A percentile compares a stretch with the other conserved stretches of the same genome.
Evolutionary conservation across 352 stramenopile species (phyloP).

Genomic region (Pythium oligandrum): DNA sequence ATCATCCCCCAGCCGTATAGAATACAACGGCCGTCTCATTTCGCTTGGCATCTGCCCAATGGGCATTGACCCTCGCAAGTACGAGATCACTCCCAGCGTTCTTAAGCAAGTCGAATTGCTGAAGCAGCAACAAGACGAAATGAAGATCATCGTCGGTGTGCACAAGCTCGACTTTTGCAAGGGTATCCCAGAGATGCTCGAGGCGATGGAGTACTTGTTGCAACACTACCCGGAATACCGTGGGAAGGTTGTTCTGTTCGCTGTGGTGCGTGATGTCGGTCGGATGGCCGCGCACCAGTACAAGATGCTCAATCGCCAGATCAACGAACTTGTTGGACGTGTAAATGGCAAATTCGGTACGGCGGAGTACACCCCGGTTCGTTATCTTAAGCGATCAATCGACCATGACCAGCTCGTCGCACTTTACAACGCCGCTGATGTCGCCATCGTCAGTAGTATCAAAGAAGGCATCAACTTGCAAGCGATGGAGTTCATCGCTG

Average conservation of each 20-base stretch:
- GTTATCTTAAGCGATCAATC: conserved; percentile 85
- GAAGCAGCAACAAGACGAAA: conserved; percentile 48
- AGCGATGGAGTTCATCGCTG: conserved; percentile 89
- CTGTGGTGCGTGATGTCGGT: conserved; percentile 82
- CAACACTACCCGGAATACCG: conserved; percentile 90
- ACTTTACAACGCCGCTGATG: conserved; percentile 86
- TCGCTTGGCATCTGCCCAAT: conserved; percentile 87
- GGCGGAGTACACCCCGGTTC: conserved; percentile 84
- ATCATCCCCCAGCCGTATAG: conserved; percentile 76
- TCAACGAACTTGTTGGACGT: conserved; percentile 86
- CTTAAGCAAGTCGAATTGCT: conserved; percentile 46
- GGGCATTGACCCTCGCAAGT: conserved; percentile 86
- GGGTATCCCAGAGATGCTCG: conserved; percentile 86
- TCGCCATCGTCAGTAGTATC: conserved; percentile 86
- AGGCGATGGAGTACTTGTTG: conserved; percentile 87
- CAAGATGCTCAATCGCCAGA: conserved; percentile 81
- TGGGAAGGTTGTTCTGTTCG: conserved; percentile 92
- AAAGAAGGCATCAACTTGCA: conserved; percentile 91
- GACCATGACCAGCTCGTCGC: conserved; percentile 86
- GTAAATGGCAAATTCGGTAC: conserved; percentile 87
- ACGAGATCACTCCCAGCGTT: conserved; percentile 58
- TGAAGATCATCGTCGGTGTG: conserved; percentile 76
- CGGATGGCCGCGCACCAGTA: conserved; percentile 65
- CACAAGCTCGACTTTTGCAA: conserved; percentile 82
- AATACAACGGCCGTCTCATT: conserved; percentile 86